Conservation (phyloP, 192 early-diverging fungal species). For the Pilobolus umbonatus region DNA sequence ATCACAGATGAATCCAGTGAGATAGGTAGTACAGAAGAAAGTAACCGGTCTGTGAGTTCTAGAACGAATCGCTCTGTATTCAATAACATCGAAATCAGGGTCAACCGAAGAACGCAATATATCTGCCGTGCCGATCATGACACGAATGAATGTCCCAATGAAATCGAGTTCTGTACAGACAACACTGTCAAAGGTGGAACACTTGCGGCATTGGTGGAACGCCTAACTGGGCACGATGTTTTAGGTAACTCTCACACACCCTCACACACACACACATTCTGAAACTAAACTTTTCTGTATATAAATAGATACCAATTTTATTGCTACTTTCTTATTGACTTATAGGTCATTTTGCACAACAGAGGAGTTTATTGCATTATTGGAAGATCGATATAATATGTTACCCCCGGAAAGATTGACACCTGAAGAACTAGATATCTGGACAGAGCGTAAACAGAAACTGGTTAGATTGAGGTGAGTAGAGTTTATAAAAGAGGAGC, state of each 20-base stretch:
- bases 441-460: slow-evolving; percentile 81
- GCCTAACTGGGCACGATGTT: slow-evolving; percentile 70
- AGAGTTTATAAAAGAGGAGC: background rate
- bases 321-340: slow-evolving; percentile 81
- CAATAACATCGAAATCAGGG: too few relatives aligned
- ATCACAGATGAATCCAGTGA: too few relatives aligned
- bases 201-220: slow-evolving; percentile 70
- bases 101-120: too few relatives aligned
- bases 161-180: slow-evolving; percentile 65
- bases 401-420: slow-evolving; percentile 61
- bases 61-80: too few relatives aligned
- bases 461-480: slow-evolving; percentile 70
- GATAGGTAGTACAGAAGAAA: too few relatives aligned
- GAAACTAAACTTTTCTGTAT: background rate
- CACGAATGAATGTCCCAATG: too few relatives aligned
- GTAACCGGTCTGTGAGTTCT: too few relatives aligned
- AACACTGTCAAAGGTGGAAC: slow-evolving; percentile 79
- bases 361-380: slow-evolving; percentile 66
- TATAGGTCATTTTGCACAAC: slow-evolving; percentile 85
- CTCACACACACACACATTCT: background rate
- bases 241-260: slow-evolving; percentile 35
- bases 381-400: slow-evolving; percentile 73
- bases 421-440: slow-evolving; percentile 62
- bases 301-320: slow-evolving; percentile 68
- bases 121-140: too few relatives aligned